Conservation (phyloP, 2,329 filamentous ascomycete genomes). For the Balansia obtecta region DNA sequence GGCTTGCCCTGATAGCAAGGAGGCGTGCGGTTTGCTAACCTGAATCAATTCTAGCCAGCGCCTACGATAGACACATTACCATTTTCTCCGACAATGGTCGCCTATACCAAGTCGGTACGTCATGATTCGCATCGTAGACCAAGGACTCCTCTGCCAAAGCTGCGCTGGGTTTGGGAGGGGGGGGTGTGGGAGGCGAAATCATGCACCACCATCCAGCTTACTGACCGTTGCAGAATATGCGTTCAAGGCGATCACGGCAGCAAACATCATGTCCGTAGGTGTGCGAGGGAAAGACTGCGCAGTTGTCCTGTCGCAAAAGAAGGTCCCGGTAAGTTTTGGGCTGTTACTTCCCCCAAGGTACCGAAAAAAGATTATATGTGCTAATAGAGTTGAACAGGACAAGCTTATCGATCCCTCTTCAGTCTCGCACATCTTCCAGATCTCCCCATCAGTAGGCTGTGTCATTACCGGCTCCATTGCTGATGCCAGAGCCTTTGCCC, state of each 20-base stretch:
- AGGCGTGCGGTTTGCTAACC: constrained; percentile 13
- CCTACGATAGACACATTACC: constrained; percentile 97
- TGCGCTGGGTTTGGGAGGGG: not conserved
- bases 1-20: not conserved
- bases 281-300: constrained; percentile 94
- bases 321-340: constrained; percentile 69
- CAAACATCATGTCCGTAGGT: constrained; percentile 97
- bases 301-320: constrained; percentile 97
- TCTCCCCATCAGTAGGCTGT: constrained; percentile 91
- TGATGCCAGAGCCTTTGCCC: constrained; percentile 86
- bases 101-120: constrained; percentile 94
- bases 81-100: constrained; percentile 99
- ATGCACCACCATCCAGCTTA: not conserved
- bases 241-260: constrained; percentile 98
- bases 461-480: constrained; percentile 99
- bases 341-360: not conserved
- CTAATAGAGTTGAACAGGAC: constrained; percentile 47
- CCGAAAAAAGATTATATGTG: not conserved
- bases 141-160: not conserved
- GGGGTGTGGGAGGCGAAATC: too few relatives aligned
- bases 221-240: constrained; percentile 69
- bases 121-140: not conserved
- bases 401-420: constrained; percentile 97
- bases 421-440: constrained; percentile 93
- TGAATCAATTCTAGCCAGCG: constrained; percentile 37